A percentile compares a stretch with the other conserved stretches of the same genome.
Evolutionary conservation across 2,329 filamentous ascomycete genomes (phyloP).

Genomic region (Epichloe elymi): DNA sequence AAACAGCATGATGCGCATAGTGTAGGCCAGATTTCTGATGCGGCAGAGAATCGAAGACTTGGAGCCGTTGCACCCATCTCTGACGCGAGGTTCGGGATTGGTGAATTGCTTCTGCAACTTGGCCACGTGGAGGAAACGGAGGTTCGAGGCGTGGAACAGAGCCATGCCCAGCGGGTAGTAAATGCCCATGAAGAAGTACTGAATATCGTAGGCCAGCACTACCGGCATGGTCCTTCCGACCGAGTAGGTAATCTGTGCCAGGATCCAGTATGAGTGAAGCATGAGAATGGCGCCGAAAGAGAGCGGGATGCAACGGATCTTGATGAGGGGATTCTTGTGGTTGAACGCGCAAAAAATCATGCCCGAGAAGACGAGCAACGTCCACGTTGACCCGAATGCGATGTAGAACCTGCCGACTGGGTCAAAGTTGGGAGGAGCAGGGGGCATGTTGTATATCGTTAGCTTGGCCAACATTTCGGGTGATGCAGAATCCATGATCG

Average conservation of each 20-base stretch:
- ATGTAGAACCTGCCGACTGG: conserved; percentile 18
- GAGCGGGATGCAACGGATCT: conserved; percentile 24
- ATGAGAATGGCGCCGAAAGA: conserved; percentile 23
- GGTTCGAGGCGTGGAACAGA: conserved; percentile 52
- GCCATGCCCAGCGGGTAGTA: conserved; percentile 51
- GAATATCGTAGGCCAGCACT: conserved; percentile 30
- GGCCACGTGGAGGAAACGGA: conserved; percentile 44
- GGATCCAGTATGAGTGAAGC: conserved; percentile 25
- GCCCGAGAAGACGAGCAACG: conserved; percentile 18
- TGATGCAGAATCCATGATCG: neutral
- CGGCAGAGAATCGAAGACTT: conserved; percentile 6
- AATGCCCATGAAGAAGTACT: conserved; percentile 54
- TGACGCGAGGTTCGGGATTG: conserved; percentile 4
- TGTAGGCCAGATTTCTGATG: neutral
- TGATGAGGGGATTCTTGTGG: conserved; percentile 21
- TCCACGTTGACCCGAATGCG: conserved; percentile 15
- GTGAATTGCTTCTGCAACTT: conserved; percentile 22
- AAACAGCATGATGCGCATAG: neutral
- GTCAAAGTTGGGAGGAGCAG: conserved; percentile 15
- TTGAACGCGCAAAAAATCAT: conserved; percentile 22
- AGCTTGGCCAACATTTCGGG: neutral
- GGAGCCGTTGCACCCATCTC: conserved; percentile 5
- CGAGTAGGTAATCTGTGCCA: conserved; percentile 29
- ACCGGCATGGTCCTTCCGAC: conserved; percentile 27
- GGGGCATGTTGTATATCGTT: conserved; percentile 10